A percentile compares a stretch with the other conserved stretches of the same genome.
Conservation (phyloP, 2,329 filamentous ascomycete species). For the Cladosporium sp. region DNA sequence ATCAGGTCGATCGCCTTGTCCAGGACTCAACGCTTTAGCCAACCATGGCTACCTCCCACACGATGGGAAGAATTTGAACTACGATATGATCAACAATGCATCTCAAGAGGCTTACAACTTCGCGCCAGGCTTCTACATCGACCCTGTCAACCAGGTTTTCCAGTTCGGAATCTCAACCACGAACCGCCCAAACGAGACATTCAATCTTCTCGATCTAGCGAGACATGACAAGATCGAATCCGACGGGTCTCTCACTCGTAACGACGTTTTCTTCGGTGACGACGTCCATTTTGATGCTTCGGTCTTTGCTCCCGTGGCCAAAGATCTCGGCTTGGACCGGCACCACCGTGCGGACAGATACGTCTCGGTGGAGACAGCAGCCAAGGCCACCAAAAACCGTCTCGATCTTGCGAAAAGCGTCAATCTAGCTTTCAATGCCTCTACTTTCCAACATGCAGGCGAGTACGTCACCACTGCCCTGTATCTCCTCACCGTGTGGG, state of each 20-base stretch:
- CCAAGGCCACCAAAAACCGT: not conserved
- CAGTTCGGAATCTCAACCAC: constrained; percentile 22
- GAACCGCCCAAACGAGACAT: constrained; percentile 22
- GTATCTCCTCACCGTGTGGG: not conserved
- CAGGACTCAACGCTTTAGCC: constrained; percentile 27
- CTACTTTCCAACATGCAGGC: not conserved
- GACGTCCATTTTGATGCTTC: constrained; percentile 34
- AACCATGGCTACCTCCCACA: constrained; percentile 30
- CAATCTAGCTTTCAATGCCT: not conserved
- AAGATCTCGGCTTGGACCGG: not conserved
- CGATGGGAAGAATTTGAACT: constrained; percentile 26
- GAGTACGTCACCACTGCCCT: not conserved
- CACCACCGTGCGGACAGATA: not conserved
- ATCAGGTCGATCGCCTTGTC: constrained; percentile 26
- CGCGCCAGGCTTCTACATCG: constrained; percentile 30
- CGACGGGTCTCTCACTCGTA: constrained; percentile 37
- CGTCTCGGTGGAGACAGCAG: not conserved
- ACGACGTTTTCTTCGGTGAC: constrained; percentile 38
- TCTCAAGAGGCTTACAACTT: constrained; percentile 31
- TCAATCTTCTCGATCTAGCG: constrained; percentile 30
- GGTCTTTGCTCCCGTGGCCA: not conserved
- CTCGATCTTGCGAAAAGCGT: not conserved
- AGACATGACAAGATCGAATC: constrained; percentile 40
- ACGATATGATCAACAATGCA: constrained; percentile 28
- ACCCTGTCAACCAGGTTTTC: constrained; percentile 30